phyloP scores from a whole-genome alignment of 2,329 filamentous ascomycete genomes.

The Huntiella decipiens region DNA sequence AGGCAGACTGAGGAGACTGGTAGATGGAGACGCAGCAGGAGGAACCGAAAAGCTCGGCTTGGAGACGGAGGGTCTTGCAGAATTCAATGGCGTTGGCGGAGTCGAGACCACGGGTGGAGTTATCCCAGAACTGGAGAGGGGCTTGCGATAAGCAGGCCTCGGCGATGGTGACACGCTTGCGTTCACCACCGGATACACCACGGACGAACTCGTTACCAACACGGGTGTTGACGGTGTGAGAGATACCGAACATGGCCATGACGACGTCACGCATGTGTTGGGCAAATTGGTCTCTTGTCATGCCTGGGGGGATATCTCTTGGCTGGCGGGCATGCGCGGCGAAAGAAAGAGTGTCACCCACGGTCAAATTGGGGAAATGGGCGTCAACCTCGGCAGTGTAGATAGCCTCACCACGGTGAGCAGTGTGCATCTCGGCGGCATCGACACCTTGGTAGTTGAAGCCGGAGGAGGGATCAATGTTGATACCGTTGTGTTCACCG shows the following conservation, averaged over 20 bases:
- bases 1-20: slow-evolving; percentile 50
- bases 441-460: slow-evolving; percentile 69
- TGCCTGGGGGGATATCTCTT: slow-evolving; percentile 37
- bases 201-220: slow-evolving; percentile 60
- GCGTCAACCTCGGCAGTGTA: slow-evolving; percentile 74
- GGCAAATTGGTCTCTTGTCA: slow-evolving; percentile 34
- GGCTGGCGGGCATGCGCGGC: slow-evolving; percentile 53
- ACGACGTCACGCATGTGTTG: slow-evolving; percentile 50
- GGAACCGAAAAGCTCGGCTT: slow-evolving; percentile 46
- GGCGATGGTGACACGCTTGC: slow-evolving; percentile 46
- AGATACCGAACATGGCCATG: slow-evolving; percentile 59
- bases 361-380: slow-evolving; percentile 58
- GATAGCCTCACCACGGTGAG: slow-evolving; percentile 69
- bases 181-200: slow-evolving; percentile 56
- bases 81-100: slow-evolving; percentile 61
- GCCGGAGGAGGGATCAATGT: slow-evolving; percentile 47
- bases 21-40: slow-evolving; percentile 57
- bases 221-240: slow-evolving; percentile 51
- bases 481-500: slow-evolving; percentile 66
- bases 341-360: slow-evolving; percentile 63
- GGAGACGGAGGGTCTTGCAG: slow-evolving; percentile 47
- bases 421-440: slow-evolving; percentile 55
- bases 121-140: slow-evolving; percentile 49
- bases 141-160: slow-evolving; percentile 40
- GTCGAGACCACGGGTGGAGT: slow-evolving; percentile 55